phyloP scores from a whole-genome alignment of 257 asterid species.

The Phtheirospermum japonicum region DNA sequence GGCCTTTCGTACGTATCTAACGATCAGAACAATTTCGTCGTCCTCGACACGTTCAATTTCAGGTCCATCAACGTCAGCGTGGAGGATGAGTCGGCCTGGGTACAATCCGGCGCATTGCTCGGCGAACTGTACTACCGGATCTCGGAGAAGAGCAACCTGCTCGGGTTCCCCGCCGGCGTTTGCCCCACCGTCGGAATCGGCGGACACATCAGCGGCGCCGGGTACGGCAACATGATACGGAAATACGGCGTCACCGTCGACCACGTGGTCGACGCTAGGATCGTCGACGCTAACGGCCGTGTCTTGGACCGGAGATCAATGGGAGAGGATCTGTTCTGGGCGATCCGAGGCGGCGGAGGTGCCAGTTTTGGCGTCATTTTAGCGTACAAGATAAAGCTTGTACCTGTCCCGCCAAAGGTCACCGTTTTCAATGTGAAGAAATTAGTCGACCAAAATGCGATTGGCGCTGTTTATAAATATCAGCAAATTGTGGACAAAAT shows the following conservation, averaged over 20 bases:
- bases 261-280: conserved; percentile 40
- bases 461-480: background rate
- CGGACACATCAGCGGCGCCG: conserved; percentile 41
- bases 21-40: background rate
- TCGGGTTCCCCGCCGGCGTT: conserved; percentile 42
- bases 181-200: conserved; percentile 48
- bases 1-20: background rate
- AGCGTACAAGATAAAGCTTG: background rate
- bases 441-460: background rate
- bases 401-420: background rate
- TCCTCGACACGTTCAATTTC: conserved; percentile 45
- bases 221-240: conserved; percentile 35
- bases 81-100: conserved; percentile 34
- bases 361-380: background rate
- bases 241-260: conserved; percentile 37
- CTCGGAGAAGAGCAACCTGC: conserved; percentile 31
- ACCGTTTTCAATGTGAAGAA: background rate
- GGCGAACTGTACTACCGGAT: conserved; percentile 42
- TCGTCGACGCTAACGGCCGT: conserved; percentile 38
- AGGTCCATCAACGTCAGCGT: conserved; percentile 29
- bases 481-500: conserved; percentile 1
- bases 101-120: conserved; percentile 36
- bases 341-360: background rate
- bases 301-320: conserved; percentile 30
- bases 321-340: background rate